A percentile compares a stretch with the other conserved stretches of the same genome.
phyloP scores from a whole-genome alignment of 768 basidiomycete species.

The Ramaria sp. region DNA sequence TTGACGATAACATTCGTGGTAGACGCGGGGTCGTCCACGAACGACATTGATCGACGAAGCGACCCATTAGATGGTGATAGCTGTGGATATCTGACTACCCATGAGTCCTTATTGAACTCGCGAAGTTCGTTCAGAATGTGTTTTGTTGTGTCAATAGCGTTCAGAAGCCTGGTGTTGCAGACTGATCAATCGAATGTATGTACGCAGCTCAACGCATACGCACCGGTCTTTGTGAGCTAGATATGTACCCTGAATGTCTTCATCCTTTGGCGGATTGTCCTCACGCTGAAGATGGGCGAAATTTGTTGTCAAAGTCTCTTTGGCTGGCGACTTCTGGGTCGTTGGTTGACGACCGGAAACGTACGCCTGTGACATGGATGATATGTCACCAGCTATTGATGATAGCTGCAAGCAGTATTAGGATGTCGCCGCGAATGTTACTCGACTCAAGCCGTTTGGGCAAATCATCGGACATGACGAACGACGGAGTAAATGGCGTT shows the following conservation, averaged over 20 bases:
- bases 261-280: conserved; percentile 26
- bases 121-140: conserved; percentile 58
- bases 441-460: too few relatives aligned
- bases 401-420: too few relatives aligned
- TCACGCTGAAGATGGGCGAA: conserved; percentile 2
- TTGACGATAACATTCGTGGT: conserved; percentile 57
- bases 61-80: conserved; percentile 31
- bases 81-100: conserved; percentile 85
- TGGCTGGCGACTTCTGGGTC: too few relatives aligned
- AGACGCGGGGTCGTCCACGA: conserved; percentile 70
- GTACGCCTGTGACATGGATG: too few relatives aligned
- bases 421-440: too few relatives aligned
- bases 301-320: neutral
- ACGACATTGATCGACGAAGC: conserved; percentile 64
- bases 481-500: too few relatives aligned
- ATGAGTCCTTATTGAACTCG: conserved; percentile 74
- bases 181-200: neutral
- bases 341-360: too few relatives aligned
- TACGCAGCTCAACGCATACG: conserved; percentile 18
- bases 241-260: conserved; percentile 70
- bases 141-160: conserved; percentile 67
- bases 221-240: conserved; percentile 69
- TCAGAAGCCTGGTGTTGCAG: conserved; percentile 43
- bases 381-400: too few relatives aligned
- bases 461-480: too few relatives aligned